Evolutionary conservation across 2,329 filamentous ascomycete species (phyloP).

Genomic region (Penicillium sp.): DNA sequence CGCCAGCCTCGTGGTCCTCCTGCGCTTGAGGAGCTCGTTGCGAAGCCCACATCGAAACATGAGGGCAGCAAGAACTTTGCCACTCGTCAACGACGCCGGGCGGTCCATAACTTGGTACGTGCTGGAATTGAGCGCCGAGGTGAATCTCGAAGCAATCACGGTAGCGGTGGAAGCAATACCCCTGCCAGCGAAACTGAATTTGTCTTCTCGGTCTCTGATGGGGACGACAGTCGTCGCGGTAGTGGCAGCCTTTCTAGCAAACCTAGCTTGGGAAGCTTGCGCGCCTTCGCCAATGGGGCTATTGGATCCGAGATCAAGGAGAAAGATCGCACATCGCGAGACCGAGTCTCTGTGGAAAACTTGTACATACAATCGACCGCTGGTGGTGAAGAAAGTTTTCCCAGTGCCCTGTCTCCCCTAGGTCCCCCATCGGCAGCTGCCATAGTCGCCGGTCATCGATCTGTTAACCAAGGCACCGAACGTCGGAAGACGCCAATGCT

Average conservation of each 20-base stretch:
- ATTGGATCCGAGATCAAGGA: slow-evolving; percentile 85
- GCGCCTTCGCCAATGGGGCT: slow-evolving; percentile 73
- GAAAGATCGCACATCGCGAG: slow-evolving; percentile 54
- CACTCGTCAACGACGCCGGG: slow-evolving; percentile 83
- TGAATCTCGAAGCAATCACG: slow-evolving; percentile 62
- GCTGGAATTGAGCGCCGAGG: slow-evolving; percentile 80
- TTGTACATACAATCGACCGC: slow-evolving; percentile 51
- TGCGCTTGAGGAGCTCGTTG: slow-evolving; percentile 81
- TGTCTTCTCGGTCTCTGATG: slow-evolving; percentile 62
- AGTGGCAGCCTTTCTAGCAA: slow-evolving; percentile 79
- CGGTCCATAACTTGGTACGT: slow-evolving; percentile 84
- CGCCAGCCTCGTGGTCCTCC: slow-evolving; percentile 93
- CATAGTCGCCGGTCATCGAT: slow-evolving; percentile 51
- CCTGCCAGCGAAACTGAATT: slow-evolving; percentile 79
- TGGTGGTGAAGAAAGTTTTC: slow-evolving; percentile 58
- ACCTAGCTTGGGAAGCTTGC: slow-evolving; percentile 68
- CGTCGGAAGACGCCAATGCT: slow-evolving; percentile 82
- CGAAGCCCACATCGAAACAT: slow-evolving; percentile 85
- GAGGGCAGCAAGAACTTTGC: slow-evolving; percentile 98
- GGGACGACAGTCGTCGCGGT: slow-evolving; percentile 71
- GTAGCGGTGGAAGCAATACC: slow-evolving; percentile 71
- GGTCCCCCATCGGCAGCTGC: slow-evolving; percentile 36
- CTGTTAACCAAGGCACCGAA: slow-evolving; percentile 50
- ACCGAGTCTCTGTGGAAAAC: slow-evolving; percentile 52
- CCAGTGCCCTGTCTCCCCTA: slow-evolving; percentile 33